Base-by-base conservation (phyloP, 2,329 filamentous ascomycete species). In the Ophiostoma ulmi region DNA sequence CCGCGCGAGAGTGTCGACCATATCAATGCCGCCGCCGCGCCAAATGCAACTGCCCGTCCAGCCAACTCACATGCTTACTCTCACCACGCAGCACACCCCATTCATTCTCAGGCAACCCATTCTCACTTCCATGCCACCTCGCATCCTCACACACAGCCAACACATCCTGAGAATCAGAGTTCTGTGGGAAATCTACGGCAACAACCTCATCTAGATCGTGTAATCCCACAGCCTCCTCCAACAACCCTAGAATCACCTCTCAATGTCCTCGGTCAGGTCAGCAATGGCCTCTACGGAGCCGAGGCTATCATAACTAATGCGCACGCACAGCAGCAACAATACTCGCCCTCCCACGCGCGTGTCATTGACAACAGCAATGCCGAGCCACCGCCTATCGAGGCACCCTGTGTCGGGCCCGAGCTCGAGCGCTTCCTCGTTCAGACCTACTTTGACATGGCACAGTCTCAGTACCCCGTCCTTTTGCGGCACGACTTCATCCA, bases 361-460 rank as follows among this genome's bases (percentile, higher is more conserved):
- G 52, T n/a, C 11, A 11, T 11, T n/a, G 52, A 58, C 52, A 26
- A 58, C 13, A 17, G 31, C 11, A n/a, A 13, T 58, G 17, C 38
- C 36, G 38, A 67, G 68, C 44, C 5, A 13, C 61, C 61, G 44
- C n/a, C 69, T 5, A 38, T 48, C n/a, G 69, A 69, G 14, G 65
- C 48, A 6, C 66, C 61, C 4, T 31, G 39, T 6, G 48, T 72
- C 61, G 71, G 17, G 10, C 20, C 64, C 7, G 70, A 74, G 6
- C 67, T 75, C 0, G 73, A 77, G 58, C 73, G 73, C 39, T 70
- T 75, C 0, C 72, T 76, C 7, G 69, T 78, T 3, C 71, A 71
- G 5, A 74, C 74, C 1, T 78, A 78, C 64, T 73, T 74, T n/a
- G 75, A 75, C 35, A 76, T 74, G 48, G 73, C 74, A 7, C 76